Base-by-base conservation (phyloP, 2,329 filamentous ascomycete species). In the Epichloe glyceriae region DNA sequence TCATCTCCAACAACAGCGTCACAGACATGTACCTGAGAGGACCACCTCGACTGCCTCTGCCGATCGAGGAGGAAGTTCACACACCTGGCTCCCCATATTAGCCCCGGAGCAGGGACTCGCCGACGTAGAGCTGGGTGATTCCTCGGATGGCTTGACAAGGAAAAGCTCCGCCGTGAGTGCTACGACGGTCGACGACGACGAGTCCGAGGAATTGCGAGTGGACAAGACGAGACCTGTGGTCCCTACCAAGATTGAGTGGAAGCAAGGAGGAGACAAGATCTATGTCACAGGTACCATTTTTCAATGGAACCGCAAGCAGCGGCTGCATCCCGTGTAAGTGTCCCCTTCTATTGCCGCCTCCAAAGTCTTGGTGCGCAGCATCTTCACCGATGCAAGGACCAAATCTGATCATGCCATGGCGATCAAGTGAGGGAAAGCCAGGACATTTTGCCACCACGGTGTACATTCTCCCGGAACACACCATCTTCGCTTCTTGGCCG, bases 261-360 rank as follows among this genome's bases (percentile, higher is more conserved):
- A 78, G 57, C 78, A 80, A 8, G 81, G 82, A 49, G 90, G 87
- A 52, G 86, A 95, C 52, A 94, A 90, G 68, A 82, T 97, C 56
- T 98, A 95, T 66, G 89, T 98, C 44, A 98, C 93, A 0, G 91
- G 91, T 57, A 97, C 93, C 19, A 96, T 97, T 64, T 94, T 95
- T 60, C 87, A 91, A 65, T 98, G 93, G 93, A 89, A 94, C 69
- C 85, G 86, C 65, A 97, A 97, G 70, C 94, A 90, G 65, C 81
- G 86, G 59, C 73, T 98, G 62, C 82, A 89, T 67, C 83, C 79
- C 67, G 84, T 88, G 89, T 95, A 79, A 79, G 85, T 81, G n/a
- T 10, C 17, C 38, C 22, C 40, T 39, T 43, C 33, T 22, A 22
- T 30, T 5, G 33, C 35, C n/a, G n/a, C 3, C 17, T n/a, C 38